These are phyloP conservation scores for Apiotrichum gracile DNA, from an alignment of 1,284 basidiomycete genomes.

Conservation along the genomic window DNA sequence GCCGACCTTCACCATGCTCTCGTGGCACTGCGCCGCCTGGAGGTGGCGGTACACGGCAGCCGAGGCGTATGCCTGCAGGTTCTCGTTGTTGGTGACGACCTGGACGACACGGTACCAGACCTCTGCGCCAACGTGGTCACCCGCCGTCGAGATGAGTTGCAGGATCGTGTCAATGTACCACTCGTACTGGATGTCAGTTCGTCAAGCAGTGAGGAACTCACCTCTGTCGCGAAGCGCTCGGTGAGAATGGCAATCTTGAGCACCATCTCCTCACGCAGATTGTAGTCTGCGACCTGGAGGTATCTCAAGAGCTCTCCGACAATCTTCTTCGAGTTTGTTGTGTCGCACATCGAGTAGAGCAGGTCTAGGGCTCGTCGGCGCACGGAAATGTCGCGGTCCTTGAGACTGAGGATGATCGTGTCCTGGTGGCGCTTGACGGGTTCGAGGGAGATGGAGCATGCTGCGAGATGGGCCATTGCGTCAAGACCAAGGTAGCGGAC, in stretches of 20 bases:
- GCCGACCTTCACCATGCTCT: constrained; percentile 96
- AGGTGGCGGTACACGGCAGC: constrained; percentile 89
- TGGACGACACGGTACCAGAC: constrained; percentile 99
- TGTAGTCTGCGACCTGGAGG: constrained; percentile 90
- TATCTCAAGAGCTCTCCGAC: constrained; percentile 92
- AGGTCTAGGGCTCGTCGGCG: constrained; percentile 89
- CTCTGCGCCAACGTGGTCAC: constrained; percentile 97
- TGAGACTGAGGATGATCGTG: constrained; percentile 87
- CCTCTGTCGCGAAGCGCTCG: constrained; percentile 85
- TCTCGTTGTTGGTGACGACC: constrained; percentile 97
- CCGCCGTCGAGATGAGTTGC: constrained; percentile 89
- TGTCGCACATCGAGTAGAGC: constrained; percentile 98
- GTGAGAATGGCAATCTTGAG: constrained; percentile 97
- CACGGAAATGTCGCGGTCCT: constrained; percentile 97
- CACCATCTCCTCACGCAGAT: constrained; percentile 94
- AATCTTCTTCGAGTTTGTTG: constrained; percentile 87
- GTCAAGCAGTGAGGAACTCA: constrained; percentile 40
- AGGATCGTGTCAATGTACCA: constrained; percentile 97
- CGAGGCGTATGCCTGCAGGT: constrained; percentile 90
- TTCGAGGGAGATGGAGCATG: constrained; percentile 79
- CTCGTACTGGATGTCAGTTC: constrained; percentile 57
- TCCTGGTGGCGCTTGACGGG: constrained; percentile 93
- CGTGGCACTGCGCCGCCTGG: constrained; percentile 81
- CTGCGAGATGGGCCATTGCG: constrained; percentile 96
- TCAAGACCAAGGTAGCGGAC: constrained; percentile 96